Percentiles rank a stretch among this genome's conserved stretches.
phyloP scores from a whole-genome alignment of 352 stramenopile species.

The Pythium rishiriense region DNA sequence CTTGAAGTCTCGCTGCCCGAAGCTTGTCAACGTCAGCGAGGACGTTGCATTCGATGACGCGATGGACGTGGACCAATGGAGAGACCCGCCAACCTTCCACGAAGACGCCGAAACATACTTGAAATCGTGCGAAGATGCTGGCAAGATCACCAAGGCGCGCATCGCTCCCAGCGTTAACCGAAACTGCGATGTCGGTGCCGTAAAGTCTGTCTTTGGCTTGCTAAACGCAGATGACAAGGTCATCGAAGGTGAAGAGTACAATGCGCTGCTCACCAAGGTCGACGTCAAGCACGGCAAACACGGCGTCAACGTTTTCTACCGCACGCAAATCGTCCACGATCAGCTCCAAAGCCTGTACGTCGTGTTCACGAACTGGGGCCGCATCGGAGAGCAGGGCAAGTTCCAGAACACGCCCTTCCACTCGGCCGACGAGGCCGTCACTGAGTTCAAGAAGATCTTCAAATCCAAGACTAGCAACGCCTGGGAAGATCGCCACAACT shows the following conservation, averaged over 20 bases:
- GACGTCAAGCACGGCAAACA: conserved; percentile 68
- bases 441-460: conserved; percentile 83
- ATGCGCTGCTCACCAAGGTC: conserved; percentile 69
- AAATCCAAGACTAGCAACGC: conserved; percentile 63
- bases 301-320: conserved; percentile 76
- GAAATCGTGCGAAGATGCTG: conserved; percentile 41
- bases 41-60: conserved; percentile 27
- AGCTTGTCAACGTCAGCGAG: conserved; percentile 24
- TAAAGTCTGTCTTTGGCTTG: conserved; percentile 36
- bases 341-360: conserved; percentile 63
- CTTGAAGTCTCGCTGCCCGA: conserved; percentile 36
- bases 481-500: conserved; percentile 45
- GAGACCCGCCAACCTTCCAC: conserved; percentile 31
- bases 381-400: conserved; percentile 68
- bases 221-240: conserved; percentile 26
- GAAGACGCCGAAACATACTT: conserved; percentile 54
- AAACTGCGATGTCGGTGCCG: conserved; percentile 50
- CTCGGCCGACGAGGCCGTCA: conserved; percentile 40
- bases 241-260: conserved; percentile 39
- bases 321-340: conserved; percentile 60
- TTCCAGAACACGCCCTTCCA: conserved; percentile 78
- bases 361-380: conserved; percentile 80
- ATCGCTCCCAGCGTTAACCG: conserved; percentile 41
- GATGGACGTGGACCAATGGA: conserved; percentile 27
- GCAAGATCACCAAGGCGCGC: conserved; percentile 50